phyloP scores from a whole-genome alignment of 2,329 filamentous ascomycete species.

The Sclerotinia borealis region DNA sequence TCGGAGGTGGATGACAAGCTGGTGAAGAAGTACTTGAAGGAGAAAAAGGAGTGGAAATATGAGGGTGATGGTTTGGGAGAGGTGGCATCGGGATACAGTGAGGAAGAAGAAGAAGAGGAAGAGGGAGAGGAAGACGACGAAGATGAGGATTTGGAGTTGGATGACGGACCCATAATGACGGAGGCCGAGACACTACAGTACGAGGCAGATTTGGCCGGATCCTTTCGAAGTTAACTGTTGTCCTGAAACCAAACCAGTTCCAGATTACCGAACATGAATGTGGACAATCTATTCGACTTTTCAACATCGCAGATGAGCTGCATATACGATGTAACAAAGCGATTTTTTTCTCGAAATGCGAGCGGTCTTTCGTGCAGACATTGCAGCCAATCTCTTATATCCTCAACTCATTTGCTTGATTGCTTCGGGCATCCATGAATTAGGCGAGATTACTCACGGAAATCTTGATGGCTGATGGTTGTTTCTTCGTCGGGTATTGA shows the following conservation, averaged over 20 bases:
- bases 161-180: neutral
- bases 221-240: neutral
- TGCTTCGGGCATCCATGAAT: neutral
- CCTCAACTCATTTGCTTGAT: neutral
- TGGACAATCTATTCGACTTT: neutral
- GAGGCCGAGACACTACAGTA: neutral
- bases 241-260: neutral
- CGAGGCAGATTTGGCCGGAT: neutral
- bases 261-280: neutral
- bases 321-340: neutral
- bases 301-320: neutral
- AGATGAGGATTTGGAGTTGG: neutral
- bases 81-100: too few species aligned
- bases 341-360: too few species aligned
- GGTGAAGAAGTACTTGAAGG: accelerated
- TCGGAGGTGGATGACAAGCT: neutral
- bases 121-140: neutral
- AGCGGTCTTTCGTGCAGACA: neutral
- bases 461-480: neutral
- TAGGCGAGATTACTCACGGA: neutral
- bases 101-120: too few species aligned
- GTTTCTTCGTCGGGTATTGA: neutral
- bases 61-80: neutral
- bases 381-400: neutral
- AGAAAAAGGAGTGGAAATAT: neutral